Evolutionary conservation across 495 filamentous ascomycete genomes (phyloP).

Genomic region (Penicillium angulare): DNA sequence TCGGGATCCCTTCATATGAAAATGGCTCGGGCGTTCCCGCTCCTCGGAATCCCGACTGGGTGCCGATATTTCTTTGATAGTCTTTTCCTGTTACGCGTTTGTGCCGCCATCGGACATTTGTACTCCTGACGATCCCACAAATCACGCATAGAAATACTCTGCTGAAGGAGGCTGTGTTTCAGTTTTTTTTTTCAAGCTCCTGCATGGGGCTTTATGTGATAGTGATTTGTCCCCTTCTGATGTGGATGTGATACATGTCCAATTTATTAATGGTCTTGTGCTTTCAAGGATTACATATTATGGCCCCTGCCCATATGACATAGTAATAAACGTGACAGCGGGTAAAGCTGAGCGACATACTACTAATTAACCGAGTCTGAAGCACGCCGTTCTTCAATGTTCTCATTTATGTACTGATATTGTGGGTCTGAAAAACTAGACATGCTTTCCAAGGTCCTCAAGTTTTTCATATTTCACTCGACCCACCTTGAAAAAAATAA

Average conservation of each 20-base stretch:
- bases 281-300: no score
- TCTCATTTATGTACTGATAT: neutral
- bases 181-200: neutral
- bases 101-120: conserved; percentile 8
- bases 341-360: no score
- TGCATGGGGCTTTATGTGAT: neutral
- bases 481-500: no score
- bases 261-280: no score
- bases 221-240: no score
- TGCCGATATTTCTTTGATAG: no score
- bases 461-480: conserved; percentile 10
- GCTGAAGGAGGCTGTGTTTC: conserved; percentile 1
- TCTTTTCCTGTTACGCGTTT: conserved; percentile 19
- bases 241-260: no score
- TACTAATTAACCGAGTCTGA: no score
- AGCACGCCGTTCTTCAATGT: no score
- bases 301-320: no score
- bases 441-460: conserved; percentile 14
- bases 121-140: conserved; percentile 12
- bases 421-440: neutral
- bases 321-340: no score
- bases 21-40: conserved; percentile 23
- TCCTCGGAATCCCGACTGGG: conserved; percentile 28
- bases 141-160: conserved; percentile 1
- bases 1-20: conserved; percentile 1